Base-by-base conservation (phyloP, 75 land plant genomes). In the Selaginella tamariscina region DNA sequence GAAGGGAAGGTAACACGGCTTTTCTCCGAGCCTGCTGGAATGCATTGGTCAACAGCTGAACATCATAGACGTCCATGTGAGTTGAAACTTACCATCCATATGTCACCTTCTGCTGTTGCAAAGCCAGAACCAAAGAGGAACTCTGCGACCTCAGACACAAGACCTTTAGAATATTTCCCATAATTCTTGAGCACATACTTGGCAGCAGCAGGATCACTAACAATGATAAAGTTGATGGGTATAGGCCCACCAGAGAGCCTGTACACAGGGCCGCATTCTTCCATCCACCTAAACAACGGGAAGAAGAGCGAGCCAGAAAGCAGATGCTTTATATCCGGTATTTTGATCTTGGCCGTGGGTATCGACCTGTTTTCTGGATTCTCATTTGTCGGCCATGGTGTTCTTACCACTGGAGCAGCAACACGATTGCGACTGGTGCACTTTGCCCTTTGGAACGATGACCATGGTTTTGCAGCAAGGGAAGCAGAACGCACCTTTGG, bases 61-160 rank as follows among this genome's bases (percentile, higher is more conserved):
- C 54, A 13, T 49, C 54, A 49, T 13, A 20, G 20, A 49, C 20
- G 20, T 13, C 54, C 11, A 20, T 13, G 54, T 49, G 54, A 49
- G 54, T 49, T 49, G 15, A 39, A 39, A 27, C 29, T 59, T 77
- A 94, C 98, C 80, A 78, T 85, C 98, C 98, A 94, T 28, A 87
- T 83, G 8, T 79, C 56, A 39, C 96, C 96, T 60, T 94, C 98
- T 0, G 98, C 96, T 76, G 85, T 85, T 64, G 98, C 98, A 56
- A 94, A 94, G 2, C 98, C 98, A 1, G 91, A 85, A 1, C 98
- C 98, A 56, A 94, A 94, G 33, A 94, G 68, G 67, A 94, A 94
- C 80, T 94, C 88, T 1, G 96, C 80, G 27, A 94, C 98, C 79
- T 94, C 98, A 0, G 91, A 32, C 0, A 94, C 96, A 30, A 94